Evolutionary conservation across 768 basidiomycete genomes (phyloP), one percentile per base, ranked within the genome.

Genomic region (Obba rivulosa): DNA sequence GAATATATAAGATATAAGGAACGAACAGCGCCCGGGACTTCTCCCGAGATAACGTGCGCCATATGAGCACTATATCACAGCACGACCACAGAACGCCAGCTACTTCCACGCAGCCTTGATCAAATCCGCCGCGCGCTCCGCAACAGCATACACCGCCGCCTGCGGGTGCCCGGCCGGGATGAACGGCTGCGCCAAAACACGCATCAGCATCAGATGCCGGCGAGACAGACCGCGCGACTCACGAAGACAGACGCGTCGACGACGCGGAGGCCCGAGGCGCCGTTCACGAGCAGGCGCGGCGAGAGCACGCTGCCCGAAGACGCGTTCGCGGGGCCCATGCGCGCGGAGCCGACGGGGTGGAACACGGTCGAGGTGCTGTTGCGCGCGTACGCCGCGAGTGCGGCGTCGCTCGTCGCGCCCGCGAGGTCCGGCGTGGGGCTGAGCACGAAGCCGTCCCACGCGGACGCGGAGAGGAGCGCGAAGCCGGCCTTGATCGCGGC

Each of bases 271-370:
- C 73, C 73, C 25, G 49, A 37, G 10, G 68, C 62, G n/a, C 74
- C 74, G 57, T 75, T 70, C 1, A 78, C 75, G 8, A 57, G 51
- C 24, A 73, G 50, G 36, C 68, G 61, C 31, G 67, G 65, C 52
- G 73, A 69, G 42, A 78, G 72, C 3, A 75, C 74, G 21, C 22
- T 41, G 20, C 25, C 39, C 20, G 10, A 14, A 3, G 46, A 45
- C 9, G 54, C 58, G 20, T 57, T 56, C 8, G 69, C 67, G 28
- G 71, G 59, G 1, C 46, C 49, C 72, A 79, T 75, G 1, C 68
- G 57, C 41, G 68, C 69, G 0, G 74, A 71, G n/a, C 73, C 53
- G 21, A 51, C 47, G 13, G 62, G 57, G 40, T 65, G 65, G 50
- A 46, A 57, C 34, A 55, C 46, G 11, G 57, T 54, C 18, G 46